Evolutionary conservation across 345 rosid species (phyloP).

Genomic region (Cardamine resedifolia): DNA sequence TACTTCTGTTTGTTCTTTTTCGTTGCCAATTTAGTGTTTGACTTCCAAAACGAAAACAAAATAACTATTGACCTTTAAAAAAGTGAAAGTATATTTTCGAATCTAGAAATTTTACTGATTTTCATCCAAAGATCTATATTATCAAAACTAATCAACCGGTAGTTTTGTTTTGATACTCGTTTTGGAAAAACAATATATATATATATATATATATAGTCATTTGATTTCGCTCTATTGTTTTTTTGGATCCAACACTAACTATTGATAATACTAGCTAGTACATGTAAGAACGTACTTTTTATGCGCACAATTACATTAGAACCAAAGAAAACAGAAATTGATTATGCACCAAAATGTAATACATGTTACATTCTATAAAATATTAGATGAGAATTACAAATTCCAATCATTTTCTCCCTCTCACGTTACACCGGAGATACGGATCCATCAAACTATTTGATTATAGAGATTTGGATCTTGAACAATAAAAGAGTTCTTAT

Average conservation of each 20-base stretch:
- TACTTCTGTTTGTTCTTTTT: conserved; percentile 7
- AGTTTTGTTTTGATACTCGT: not conserved
- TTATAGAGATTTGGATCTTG: not conserved
- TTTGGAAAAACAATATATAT: too few species aligned
- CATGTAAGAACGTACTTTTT: too few species aligned
- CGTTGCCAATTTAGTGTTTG: not conserved
- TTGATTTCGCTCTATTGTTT: not conserved
- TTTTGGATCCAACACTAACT: not conserved
- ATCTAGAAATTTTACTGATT: not conserved
- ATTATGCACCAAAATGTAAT: not conserved
- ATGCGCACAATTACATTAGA: not conserved
- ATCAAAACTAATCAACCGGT: not conserved
- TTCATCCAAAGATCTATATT: too few species aligned
- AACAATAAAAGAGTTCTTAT: not conserved
- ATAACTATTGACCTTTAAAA: not conserved
- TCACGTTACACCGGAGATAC: conserved; percentile 8
- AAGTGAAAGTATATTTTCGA: not conserved
- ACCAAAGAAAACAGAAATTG: not conserved
- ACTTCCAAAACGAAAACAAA: not conserved
- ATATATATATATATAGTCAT: too few species aligned
- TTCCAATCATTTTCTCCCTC: not conserved
- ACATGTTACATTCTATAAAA: not conserved
- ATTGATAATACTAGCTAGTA: not conserved
- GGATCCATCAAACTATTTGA: conserved; percentile 17
- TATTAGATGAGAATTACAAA: not conserved